Base-by-base conservation (phyloP, 768 basidiomycete genomes). In the Lentinula sp. region DNA sequence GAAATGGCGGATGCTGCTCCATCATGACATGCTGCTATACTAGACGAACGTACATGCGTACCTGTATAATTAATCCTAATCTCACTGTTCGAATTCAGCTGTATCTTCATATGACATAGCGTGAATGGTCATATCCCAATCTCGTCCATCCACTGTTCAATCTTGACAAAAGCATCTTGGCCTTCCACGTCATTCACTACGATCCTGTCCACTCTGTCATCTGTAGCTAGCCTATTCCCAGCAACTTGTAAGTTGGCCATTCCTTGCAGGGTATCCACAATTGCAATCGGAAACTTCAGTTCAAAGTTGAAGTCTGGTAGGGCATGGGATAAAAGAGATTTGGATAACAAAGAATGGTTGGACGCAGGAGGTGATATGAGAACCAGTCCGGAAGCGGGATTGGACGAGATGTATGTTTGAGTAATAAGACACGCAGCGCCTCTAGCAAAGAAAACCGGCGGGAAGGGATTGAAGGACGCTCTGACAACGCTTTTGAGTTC, bases 351-450 rank as follows among this genome's bases (percentile, higher is more conserved):
- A 1, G 71, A 68, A 7, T 68, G 65, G 58, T 82, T 79, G 45
- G 77, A 74, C 9, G 74, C 52, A 1, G 84, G 84, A 8, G 83
- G 85, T 23, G 81, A 80, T 36, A 87, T 78, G n/a, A 90, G 75
- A 61, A 87, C 76, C 53, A 90, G 74, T 0, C 80, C 88, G 4
- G 78, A 75, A 6, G 84, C 84, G 1, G 88, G 86, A 65, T 88
- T 72, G 20, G 85, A 87, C 1, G 85, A 87, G 62, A 90, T 81
- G 69, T 87, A 90, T 20, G 82, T 76, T 68, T 90, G 85, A 7
- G 85, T 80, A 57, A 90, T 78, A 39, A 88, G 73, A 59, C 84
- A 78, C 9, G 77, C 76, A 4, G 74, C 64, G 6, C 76, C 75
- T 28, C 78, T 77, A 2, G 85, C 79, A 62, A 86, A 73, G 41